A percentile compares a stretch with the other conserved stretches of the same genome.
Conservation (phyloP, 371 early-diverging fungal genomes). For the Actinomortierella ambigua region DNA sequence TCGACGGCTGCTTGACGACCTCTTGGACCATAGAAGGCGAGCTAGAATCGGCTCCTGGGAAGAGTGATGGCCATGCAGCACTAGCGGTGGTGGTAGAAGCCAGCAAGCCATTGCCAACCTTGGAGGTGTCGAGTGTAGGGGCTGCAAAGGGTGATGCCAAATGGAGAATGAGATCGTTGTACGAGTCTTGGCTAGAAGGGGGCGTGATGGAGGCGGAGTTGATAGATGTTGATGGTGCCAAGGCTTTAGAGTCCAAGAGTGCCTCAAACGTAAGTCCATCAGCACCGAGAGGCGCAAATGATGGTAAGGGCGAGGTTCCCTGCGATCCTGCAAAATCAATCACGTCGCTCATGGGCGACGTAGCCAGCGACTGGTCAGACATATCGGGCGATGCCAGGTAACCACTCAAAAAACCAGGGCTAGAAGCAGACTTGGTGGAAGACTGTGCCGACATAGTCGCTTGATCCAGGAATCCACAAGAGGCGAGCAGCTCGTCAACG, state of each 20-base stretch:
- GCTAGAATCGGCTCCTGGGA: slow-evolving; percentile 6
- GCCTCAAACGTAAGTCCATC: slow-evolving; percentile 3
- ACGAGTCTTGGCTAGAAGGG: slow-evolving; percentile 4
- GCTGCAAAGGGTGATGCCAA: slow-evolving; percentile 25
- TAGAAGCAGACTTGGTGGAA: no score
- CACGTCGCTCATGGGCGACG: slow-evolving; percentile 26
- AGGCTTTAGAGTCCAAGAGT: slow-evolving; percentile 5
- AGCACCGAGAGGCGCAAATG: neutral
- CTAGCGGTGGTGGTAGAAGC: neutral
- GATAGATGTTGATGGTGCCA: slow-evolving; percentile 13
- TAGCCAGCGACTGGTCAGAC: slow-evolving; percentile 15
- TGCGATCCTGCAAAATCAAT: slow-evolving; percentile 10
- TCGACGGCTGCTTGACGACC: neutral
- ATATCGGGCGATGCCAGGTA: slow-evolving; percentile 19
- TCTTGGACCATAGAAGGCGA: slow-evolving; percentile 6
- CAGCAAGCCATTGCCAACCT: neutral
- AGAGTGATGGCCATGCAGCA: slow-evolving; percentile 34
- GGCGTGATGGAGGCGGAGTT: neutral
- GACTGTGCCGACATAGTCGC: no score
- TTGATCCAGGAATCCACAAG: slow-evolving; percentile 18
- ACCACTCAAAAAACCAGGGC: no score
- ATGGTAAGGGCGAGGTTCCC: no score
- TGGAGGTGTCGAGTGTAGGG: slow-evolving; percentile 1
- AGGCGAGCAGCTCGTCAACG: slow-evolving; percentile 32
- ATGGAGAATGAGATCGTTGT: slow-evolving; percentile 13